Base-by-base conservation (phyloP, 805 yeast species). In the Suhomyces sp. region DNA sequence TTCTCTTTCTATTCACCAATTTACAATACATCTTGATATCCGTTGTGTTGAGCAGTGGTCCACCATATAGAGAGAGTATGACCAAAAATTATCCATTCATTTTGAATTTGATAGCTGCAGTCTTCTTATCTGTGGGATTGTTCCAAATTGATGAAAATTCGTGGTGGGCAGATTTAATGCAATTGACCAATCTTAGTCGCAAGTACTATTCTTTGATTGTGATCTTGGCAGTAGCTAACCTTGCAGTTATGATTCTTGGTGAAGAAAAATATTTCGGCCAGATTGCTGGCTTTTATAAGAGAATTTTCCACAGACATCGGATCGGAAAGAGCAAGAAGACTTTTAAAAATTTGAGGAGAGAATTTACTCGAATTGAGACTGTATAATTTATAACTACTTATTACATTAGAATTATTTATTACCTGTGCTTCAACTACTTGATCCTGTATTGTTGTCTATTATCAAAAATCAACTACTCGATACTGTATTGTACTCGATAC, bases 21-120 rank as follows among this genome's bases (percentile, higher is more conserved):
- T 84, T 85, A 66, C 98, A 93, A 65, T 93, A 93, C 58, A 83
- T 95, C 31, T 63, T 88, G 38, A 74, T 80, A 36, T 96, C 97
- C 0, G 63, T 87, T 19, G 77, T 88, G n/a, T 66, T 93, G 40
- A 84, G 95, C 13, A 85, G 77, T 9, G 98, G 99, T 0, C 90
- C 93, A 6, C 99, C 99, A 14, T 93, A 88, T 58, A 72, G 98
- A 38, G 83, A 86, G 52, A 81, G 90, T 1, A 76, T 82, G 47
- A 58, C 63, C 18, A 70, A 78, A 42, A 93, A 83, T 50, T 33
- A 45, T 8, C 95, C 95, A 5, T 91, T 88, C 54, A 65, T 93
- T 33, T 25, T 67, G 2, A 87, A 88, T 33, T 68, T 85, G 26
- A 43, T 65, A 0, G 40, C 65, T 1, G 75, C 95, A 0, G 36